Evolutionary conservation across 805 yeast genomes (phyloP).

Genomic region (Torulaspora delbrueckii): DNA sequence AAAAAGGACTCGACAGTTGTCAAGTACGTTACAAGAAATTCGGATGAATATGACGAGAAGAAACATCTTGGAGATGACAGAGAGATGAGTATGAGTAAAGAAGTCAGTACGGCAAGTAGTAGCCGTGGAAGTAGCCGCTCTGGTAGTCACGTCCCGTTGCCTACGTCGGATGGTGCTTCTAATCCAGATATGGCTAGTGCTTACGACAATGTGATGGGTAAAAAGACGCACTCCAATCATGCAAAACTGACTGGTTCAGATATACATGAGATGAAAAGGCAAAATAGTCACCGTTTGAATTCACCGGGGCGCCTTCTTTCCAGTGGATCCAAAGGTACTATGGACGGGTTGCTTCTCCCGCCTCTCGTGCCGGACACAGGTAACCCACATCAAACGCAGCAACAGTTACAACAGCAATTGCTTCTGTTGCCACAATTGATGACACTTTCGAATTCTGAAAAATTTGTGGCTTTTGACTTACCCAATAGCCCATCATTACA

Average conservation of each 20-base stretch:
- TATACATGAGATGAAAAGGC: slow-evolving; percentile 2
- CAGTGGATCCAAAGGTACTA: slow-evolving; percentile 4
- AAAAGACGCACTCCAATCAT: background rate
- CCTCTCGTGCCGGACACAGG: slow-evolving; percentile 21
- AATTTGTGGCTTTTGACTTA: slow-evolving; percentile 22
- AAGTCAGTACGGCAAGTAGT: slow-evolving; percentile 8
- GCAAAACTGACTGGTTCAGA: slow-evolving; percentile 11
- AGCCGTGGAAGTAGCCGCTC: slow-evolving; percentile 10
- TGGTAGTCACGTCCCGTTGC: slow-evolving; percentile 4
- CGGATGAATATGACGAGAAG: slow-evolving; percentile 12
- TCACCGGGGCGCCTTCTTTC: slow-evolving; percentile 10
- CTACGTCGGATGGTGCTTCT: slow-evolving; percentile 5
- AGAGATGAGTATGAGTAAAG: slow-evolving; percentile 4
- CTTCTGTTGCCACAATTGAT: slow-evolving; percentile 28
- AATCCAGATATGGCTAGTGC: background rate
- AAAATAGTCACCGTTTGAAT: slow-evolving; percentile 2
- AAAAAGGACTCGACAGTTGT: slow-evolving; percentile 19
- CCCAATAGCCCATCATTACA: slow-evolving; percentile 22
- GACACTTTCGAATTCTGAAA: slow-evolving; percentile 31
- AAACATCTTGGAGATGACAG: slow-evolving; percentile 8
- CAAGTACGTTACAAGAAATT: slow-evolving; percentile 16
- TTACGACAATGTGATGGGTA: slow-evolving; percentile 1
- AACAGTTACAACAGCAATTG: slow-evolving; percentile 27
- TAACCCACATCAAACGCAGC: slow-evolving; percentile 16
- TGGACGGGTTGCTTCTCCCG: slow-evolving; percentile 25